phyloP scores from a whole-genome alignment of 1,284 basidiomycete species.

The Tilletia caries region DNA sequence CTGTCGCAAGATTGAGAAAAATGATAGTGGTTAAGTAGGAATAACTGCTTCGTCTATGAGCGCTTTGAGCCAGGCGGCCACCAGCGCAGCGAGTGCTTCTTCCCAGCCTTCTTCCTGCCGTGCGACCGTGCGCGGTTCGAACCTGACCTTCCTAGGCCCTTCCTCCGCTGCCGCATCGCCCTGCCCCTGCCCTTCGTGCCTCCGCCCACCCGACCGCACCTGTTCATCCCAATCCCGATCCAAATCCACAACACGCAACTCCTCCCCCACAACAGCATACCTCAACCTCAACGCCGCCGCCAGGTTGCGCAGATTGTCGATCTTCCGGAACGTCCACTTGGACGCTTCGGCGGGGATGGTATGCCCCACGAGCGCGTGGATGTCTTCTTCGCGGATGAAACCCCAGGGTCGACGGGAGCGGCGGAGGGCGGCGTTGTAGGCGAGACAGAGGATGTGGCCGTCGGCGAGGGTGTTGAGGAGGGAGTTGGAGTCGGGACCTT shows the following conservation, averaged over 20 bases:
- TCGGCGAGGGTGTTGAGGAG: conserved; percentile 38
- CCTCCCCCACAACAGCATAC: conserved; percentile 15
- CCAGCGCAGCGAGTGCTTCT: not conserved
- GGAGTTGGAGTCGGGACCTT: not conserved
- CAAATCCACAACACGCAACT: not conserved
- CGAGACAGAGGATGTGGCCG: conserved; percentile 73
- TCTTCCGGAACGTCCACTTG: conserved; percentile 35
- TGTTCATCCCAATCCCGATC: not conserved
- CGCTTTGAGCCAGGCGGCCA: conserved; percentile 10
- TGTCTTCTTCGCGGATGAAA: conserved; percentile 70
- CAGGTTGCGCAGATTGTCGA: conserved; percentile 37
- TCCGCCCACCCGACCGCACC: not conserved
- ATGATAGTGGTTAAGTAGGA: not conserved
- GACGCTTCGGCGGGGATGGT: conserved; percentile 54
- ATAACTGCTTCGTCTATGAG: not conserved
- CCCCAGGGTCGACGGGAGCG: conserved; percentile 80
- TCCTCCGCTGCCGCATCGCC: not conserved
- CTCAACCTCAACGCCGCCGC: conserved; percentile 32
- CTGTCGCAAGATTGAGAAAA: not conserved
- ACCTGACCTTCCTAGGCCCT: not conserved
- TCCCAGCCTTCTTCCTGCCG: conserved; percentile 8
- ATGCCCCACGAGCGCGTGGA: conserved; percentile 60
- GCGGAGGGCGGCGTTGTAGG: conserved; percentile 75
- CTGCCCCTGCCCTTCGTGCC: not conserved
- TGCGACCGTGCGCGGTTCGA: conserved; percentile 2